These are phyloP conservation scores for Suzukiozyma palmioleophila DNA, from an alignment of 1,139 yeast species.

Conservation along the genomic window DNA sequence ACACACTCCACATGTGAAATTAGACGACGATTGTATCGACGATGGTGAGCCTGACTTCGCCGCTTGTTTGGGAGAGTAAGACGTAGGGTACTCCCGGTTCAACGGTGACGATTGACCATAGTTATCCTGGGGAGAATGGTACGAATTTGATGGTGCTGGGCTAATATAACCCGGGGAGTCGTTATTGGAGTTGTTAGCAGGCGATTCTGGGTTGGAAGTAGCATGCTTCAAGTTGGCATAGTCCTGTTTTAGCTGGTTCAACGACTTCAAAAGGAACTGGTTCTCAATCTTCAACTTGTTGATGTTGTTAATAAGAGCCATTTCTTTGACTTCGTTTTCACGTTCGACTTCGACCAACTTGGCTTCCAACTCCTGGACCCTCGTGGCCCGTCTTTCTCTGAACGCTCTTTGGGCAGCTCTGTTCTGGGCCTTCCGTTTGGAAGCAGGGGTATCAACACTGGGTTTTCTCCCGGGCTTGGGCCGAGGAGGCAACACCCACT, in stretches of 20 bases:
- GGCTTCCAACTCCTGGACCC: conserved; percentile 46
- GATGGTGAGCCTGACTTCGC: conserved; percentile 17
- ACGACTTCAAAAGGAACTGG: conserved; percentile 29
- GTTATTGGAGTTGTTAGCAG: conserved; percentile 6
- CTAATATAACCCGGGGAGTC: conserved; percentile 25
- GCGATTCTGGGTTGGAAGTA: conserved; percentile 3
- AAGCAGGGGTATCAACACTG: conserved; percentile 65
- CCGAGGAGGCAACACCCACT: conserved; percentile 88
- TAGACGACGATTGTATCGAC: conserved; percentile 6
- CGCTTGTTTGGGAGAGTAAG: conserved; percentile 7
- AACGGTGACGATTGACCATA: conserved; percentile 1
- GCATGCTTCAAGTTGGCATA: conserved; percentile 1
- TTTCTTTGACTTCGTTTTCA: conserved; percentile 58
- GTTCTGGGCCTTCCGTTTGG: conserved; percentile 86
- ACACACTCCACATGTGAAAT: conserved; percentile 62
- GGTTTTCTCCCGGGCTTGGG: conserved; percentile 93
- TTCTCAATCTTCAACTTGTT: conserved; percentile 39
- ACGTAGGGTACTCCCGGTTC: background rate
- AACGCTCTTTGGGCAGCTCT: conserved; percentile 95
- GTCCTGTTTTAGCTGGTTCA: conserved; percentile 33
- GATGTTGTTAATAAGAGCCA: conserved; percentile 51
- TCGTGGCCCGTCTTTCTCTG: conserved; percentile 71
- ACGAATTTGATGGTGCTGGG: conserved; percentile 51
- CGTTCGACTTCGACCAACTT: conserved; percentile 58
- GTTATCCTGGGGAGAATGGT: conserved; percentile 1